phyloP scores from a whole-genome alignment of 495 filamentous ascomycete genomes.

The Penicillium samsonianum region DNA sequence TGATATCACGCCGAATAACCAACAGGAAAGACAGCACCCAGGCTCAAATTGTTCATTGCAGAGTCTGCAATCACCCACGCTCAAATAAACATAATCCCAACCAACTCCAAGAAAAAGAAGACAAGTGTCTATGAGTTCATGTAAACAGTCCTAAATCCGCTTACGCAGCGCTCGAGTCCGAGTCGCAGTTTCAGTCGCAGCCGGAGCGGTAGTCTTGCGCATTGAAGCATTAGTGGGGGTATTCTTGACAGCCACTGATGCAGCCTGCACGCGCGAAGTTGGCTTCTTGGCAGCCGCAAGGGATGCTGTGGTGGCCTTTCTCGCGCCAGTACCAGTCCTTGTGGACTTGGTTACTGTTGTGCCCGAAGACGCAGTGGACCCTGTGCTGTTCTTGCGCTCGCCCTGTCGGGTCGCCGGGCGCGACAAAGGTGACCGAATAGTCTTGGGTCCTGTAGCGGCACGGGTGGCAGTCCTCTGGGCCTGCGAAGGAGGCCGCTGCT shows the following conservation, averaged over 20 bases:
- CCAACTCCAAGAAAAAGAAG: slow-evolving; percentile 8
- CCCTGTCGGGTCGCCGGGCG: slow-evolving; percentile 47
- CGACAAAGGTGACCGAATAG: slow-evolving; percentile 37
- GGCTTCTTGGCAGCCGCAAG: slow-evolving; percentile 49
- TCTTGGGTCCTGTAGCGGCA: slow-evolving; percentile 33
- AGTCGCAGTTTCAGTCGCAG: slow-evolving; percentile 34
- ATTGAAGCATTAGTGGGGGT: slow-evolving; percentile 30
- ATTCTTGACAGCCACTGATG: slow-evolving; percentile 42
- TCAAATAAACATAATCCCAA: slow-evolving; percentile 2
- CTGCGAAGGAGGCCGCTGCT: slow-evolving; percentile 32
- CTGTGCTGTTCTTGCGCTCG: slow-evolving; percentile 46
- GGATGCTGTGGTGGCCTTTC: slow-evolving; percentile 52
- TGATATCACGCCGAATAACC: slow-evolving; percentile 4
- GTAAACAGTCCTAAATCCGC: slow-evolving; percentile 35
- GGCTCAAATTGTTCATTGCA: slow-evolving; percentile 8
- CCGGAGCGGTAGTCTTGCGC: slow-evolving; percentile 40
- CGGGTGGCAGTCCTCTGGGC: slow-evolving; percentile 35
- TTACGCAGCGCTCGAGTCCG: slow-evolving; percentile 51
- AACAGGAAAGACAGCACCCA: slow-evolving; percentile 1
- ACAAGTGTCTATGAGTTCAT: neutral
- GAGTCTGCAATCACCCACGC: slow-evolving; percentile 10
- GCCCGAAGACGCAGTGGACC: slow-evolving; percentile 48
- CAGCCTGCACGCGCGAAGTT: slow-evolving; percentile 34
- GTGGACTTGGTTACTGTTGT: slow-evolving; percentile 63
- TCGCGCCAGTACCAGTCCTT: slow-evolving; percentile 44